Evolutionary conservation across 331 rosid genomes (phyloP).

Genomic region (Acacia pycnantha): DNA sequence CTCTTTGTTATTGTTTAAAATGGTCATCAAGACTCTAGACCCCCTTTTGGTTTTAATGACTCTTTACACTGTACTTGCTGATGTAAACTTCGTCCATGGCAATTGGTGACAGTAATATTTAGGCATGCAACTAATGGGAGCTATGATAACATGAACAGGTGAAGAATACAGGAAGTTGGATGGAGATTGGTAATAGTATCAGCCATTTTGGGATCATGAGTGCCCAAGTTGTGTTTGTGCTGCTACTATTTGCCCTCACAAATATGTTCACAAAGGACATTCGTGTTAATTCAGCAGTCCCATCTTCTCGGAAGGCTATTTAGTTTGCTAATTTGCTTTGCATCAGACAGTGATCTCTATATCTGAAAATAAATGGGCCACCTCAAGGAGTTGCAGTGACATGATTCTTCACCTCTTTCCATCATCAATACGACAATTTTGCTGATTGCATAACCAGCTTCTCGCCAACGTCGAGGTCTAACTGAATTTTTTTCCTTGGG

Average conservation of each 20-base stretch:
- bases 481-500: background rate
- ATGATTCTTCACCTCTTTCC: conserved; percentile 5
- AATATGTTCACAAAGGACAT: conserved; percentile 70
- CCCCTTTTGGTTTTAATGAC: background rate
- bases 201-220: conserved; percentile 91
- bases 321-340: conserved; percentile 36
- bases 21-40: too few species aligned
- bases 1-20: background rate
- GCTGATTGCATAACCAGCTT: conserved; percentile 21
- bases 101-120: background rate
- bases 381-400: background rate
- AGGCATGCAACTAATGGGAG: conserved; percentile 5
- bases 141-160: conserved; percentile 46
- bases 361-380: background rate
- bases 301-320: conserved; percentile 60
- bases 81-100: background rate
- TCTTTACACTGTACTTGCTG: background rate
- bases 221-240: conserved; percentile 87
- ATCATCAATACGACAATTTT: background rate
- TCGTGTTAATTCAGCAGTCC: conserved; percentile 39
- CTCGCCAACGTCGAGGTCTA: background rate
- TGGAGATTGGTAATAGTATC: conserved; percentile 92
- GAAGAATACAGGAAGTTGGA: conserved; percentile 85
- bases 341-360: background rate
- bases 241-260: conserved; percentile 78